Evolutionary conservation across 2,329 filamentous ascomycete genomes (phyloP), one percentile per base, ranked within the genome.

Genomic region (Alternaria triticina): DNA sequence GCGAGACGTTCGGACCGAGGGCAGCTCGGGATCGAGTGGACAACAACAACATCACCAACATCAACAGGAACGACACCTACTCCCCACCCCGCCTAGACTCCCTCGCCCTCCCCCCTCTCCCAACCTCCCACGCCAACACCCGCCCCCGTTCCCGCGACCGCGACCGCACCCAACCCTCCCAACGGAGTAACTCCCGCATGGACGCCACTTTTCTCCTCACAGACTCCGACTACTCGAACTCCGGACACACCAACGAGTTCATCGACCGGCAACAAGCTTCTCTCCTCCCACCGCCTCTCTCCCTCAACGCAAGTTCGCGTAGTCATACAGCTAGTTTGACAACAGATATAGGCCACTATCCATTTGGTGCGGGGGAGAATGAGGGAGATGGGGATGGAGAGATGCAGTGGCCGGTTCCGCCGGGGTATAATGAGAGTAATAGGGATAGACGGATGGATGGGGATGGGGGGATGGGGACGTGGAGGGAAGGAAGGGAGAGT

Each of bases 321-420:
- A 65, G 62, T 15, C 63, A 69, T 5, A 58, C 59, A 7, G 27
- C 51, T 17, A 72, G 63, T 33, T 15, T 61, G n/a, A 61, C 66
- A 17, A 69, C 61, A 5, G 64, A 69, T 55, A 51, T 72, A 4
- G 66, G 49, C 1, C 51, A 52, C 5, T 72, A 72, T 40, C 66
- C 69, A 4, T 74, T 72, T 15, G 58, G 61, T 22, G 25, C 55
- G n/a, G 56, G 44, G 0, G 36, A 17, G 36, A 17, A 17, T 8
- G 66, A 67, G 22, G 56, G 49, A 10, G 66, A 67, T 1, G 63
- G 51, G 13, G 66, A 67, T 1, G 63, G 54, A 3, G 71, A 71
- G 1, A 62, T 69, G 62, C 59, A 62, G 12, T 74, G 68, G 64
- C 71, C 70, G 9, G 64, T 65, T 15, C 71, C 70, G 3, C 69